phyloP scores from a whole-genome alignment of 2,329 filamentous ascomycete species.

The Metarhizium anisopliae region DNA sequence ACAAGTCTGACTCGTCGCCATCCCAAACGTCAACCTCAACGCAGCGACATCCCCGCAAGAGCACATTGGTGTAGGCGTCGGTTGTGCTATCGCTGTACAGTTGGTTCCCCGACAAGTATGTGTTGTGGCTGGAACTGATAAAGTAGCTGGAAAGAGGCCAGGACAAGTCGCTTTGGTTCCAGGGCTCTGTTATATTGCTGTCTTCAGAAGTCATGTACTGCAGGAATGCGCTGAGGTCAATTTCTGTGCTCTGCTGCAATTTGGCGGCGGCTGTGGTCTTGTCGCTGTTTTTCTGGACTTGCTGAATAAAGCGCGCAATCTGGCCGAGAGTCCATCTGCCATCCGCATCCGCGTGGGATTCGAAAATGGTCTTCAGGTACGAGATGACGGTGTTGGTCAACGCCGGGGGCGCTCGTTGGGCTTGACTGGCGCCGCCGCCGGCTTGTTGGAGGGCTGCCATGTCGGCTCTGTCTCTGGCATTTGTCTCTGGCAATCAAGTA shows the following conservation, averaged over 20 bases:
- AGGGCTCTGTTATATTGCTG: slow-evolving; percentile 32
- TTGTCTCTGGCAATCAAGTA: background rate
- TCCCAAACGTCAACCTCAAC: slow-evolving; percentile 97
- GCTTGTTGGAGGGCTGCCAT: slow-evolving; percentile 28
- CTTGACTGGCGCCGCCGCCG: slow-evolving; percentile 37
- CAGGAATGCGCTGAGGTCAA: slow-evolving; percentile 42
- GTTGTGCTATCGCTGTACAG: slow-evolving; percentile 80
- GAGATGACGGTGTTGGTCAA: slow-evolving; percentile 30
- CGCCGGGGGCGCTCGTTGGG: slow-evolving; percentile 29
- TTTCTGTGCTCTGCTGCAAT: slow-evolving; percentile 20
- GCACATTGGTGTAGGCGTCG: slow-evolving; percentile 75
- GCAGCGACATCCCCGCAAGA: slow-evolving; percentile 79
- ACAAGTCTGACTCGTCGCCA: slow-evolving; percentile 61
- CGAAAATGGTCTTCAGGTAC: slow-evolving; percentile 39
- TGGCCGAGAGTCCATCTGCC: slow-evolving; percentile 37
- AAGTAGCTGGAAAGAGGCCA: slow-evolving; percentile 85
- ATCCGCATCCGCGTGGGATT: slow-evolving; percentile 29
- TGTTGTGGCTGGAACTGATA: slow-evolving; percentile 92
- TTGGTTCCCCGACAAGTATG: slow-evolving; percentile 83
- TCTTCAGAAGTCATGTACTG: slow-evolving; percentile 47
- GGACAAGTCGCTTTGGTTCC: slow-evolving; percentile 45
- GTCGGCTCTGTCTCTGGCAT: slow-evolving; percentile 1
- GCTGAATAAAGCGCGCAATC: slow-evolving; percentile 35
- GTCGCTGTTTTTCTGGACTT: slow-evolving; percentile 33
- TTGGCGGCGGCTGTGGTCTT: slow-evolving; percentile 18